These are phyloP conservation scores for Annulohypoxylon bovei DNA, from an alignment of 495 filamentous ascomycete species.

Conservation along the genomic window DNA sequence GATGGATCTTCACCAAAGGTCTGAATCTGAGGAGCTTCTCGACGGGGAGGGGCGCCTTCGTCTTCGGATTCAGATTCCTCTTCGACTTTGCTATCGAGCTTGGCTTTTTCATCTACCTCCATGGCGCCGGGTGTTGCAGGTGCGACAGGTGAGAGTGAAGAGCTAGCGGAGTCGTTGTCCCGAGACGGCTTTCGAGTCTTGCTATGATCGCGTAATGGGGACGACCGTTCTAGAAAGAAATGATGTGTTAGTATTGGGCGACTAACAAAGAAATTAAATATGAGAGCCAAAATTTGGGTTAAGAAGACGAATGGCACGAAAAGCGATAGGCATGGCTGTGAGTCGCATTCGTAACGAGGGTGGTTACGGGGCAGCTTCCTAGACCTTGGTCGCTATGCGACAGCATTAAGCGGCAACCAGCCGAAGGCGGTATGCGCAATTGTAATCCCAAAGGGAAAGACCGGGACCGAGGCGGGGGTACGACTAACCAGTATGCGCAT, in stretches of 20 bases:
- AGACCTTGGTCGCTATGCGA: not conserved
- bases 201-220: constrained; percentile 54
- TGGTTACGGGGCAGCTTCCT: not conserved
- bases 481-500: constrained; percentile 70
- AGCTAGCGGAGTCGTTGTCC: constrained; percentile 68
- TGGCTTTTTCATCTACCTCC: constrained; percentile 61
- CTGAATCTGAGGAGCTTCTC: constrained; percentile 75
- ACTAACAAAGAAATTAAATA: not conserved
- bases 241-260: constrained; percentile 6
- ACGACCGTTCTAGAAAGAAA: constrained; percentile 55
- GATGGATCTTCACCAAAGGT: constrained; percentile 92
- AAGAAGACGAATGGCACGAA: constrained; percentile 6
- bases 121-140: constrained; percentile 59
- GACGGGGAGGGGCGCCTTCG: constrained; percentile 82
- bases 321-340: not conserved
- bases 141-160: constrained; percentile 69
- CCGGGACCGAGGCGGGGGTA: not conserved
- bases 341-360: not conserved
- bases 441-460: not conserved
- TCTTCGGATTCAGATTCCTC: constrained; percentile 71
- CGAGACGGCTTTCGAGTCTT: constrained; percentile 60
- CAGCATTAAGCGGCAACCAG: not conserved
- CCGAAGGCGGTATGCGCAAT: not conserved
- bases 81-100: constrained; percentile 61
- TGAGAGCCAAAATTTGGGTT: not conserved